Percentiles rank a stretch among this genome's conserved stretches.
phyloP scores from a whole-genome alignment of 2,329 filamentous ascomycete species.

The Microsporum canis region DNA sequence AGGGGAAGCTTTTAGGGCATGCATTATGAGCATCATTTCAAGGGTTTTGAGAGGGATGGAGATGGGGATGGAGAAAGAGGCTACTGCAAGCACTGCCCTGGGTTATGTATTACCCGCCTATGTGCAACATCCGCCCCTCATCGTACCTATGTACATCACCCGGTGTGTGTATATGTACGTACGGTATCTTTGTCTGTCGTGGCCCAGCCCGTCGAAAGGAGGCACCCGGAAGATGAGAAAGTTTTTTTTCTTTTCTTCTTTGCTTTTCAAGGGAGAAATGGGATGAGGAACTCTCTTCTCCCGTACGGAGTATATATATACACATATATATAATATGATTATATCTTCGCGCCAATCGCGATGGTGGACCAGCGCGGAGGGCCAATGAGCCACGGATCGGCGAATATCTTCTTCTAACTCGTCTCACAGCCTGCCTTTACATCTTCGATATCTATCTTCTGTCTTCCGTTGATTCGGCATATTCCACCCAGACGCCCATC shows the following conservation, averaged over 20 bases:
- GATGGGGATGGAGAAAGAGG: background rate
- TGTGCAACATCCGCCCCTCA: background rate
- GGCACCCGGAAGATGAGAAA: background rate
- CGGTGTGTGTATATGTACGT: background rate
- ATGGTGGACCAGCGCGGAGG: background rate
- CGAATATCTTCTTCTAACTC: background rate
- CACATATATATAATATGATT: too few relatives aligned
- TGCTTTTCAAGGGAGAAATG: background rate
- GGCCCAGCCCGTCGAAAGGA: background rate
- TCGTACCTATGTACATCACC: background rate
- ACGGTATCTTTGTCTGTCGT: background rate
- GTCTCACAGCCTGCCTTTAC: background rate
- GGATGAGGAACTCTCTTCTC: background rate
- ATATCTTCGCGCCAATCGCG: background rate
- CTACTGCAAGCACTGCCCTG: background rate
- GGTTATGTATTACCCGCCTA: background rate
- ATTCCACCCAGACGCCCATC: too few relatives aligned
- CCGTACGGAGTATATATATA: background rate
- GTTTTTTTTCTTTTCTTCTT: background rate
- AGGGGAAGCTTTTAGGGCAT: background rate
- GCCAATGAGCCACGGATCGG: constrained; percentile 2
- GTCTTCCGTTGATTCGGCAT: too few relatives aligned
- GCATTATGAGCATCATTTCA: background rate
- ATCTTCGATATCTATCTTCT: too few relatives aligned
- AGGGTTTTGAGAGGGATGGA: background rate